A percentile compares a stretch with the other conserved stretches of the same genome.
Conservation (phyloP, 2,329 filamentous ascomycete genomes). For the Colletotrichum spinosum region DNA sequence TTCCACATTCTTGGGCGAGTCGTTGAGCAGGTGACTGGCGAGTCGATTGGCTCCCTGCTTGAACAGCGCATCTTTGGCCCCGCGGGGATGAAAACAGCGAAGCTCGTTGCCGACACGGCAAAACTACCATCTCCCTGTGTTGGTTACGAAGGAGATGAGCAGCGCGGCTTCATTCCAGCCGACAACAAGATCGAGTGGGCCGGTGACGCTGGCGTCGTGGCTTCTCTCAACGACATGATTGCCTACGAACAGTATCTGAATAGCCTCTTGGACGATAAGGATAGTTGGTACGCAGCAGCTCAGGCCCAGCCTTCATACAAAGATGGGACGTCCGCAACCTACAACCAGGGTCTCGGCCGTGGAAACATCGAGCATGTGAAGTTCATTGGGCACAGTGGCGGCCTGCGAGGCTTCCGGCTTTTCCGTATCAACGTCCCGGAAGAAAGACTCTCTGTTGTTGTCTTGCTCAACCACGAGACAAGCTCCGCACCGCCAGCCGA, state of each 20-base stretch:
- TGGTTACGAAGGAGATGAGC: slow-evolving; percentile 56
- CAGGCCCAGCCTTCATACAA: slow-evolving; percentile 24
- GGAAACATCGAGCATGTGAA: slow-evolving; percentile 41
- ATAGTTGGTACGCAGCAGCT: slow-evolving; percentile 49
- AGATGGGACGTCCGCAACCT: slow-evolving; percentile 50
- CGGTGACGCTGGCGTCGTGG: slow-evolving; percentile 57
- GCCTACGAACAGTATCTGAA: slow-evolving; percentile 56
- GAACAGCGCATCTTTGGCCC: slow-evolving; percentile 52
- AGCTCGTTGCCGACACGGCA: slow-evolving; percentile 50
- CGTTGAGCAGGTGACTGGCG: slow-evolving; percentile 51
- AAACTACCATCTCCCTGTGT: slow-evolving; percentile 53
- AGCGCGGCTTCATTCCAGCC: slow-evolving; percentile 49
- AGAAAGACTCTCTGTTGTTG: slow-evolving; percentile 51
- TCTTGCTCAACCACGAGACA: slow-evolving; percentile 53
- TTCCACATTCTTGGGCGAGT: slow-evolving; percentile 52
- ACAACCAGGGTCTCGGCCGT: slow-evolving; percentile 51
- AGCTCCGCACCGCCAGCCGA: slow-evolving; percentile 43
- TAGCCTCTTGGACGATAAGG: slow-evolving; percentile 42
- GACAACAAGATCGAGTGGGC: slow-evolving; percentile 58
- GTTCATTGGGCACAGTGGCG: slow-evolving; percentile 53
- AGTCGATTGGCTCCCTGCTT: slow-evolving; percentile 50
- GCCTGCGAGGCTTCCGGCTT: slow-evolving; percentile 54
- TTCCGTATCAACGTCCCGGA: slow-evolving; percentile 48
- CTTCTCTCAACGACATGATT: slow-evolving; percentile 58
- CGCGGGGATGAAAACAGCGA: slow-evolving; percentile 55